phyloP scores from a whole-genome alignment of 2,329 filamentous ascomycete species.

The Trichoderma semiorbis region DNA sequence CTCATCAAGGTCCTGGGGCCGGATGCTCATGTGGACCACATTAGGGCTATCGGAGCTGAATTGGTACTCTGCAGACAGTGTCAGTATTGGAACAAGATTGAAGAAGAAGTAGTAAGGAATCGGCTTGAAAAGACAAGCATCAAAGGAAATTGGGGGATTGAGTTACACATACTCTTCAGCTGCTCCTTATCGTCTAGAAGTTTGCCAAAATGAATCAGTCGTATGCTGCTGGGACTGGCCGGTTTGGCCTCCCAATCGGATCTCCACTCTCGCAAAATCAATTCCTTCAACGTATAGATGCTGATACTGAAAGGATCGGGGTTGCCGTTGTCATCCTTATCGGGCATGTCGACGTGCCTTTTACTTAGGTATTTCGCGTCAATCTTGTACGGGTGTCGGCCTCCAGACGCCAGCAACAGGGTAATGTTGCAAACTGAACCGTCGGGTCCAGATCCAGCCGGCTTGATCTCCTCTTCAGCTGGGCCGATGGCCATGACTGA shows the following conservation, averaged over 20 bases:
- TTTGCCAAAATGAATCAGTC: slow-evolving; percentile 88
- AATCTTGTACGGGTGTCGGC: slow-evolving; percentile 84
- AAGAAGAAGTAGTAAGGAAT: neutral
- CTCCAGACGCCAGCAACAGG: slow-evolving; percentile 75
- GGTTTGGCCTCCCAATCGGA: slow-evolving; percentile 88
- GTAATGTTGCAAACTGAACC: slow-evolving; percentile 67
- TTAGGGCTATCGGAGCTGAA: slow-evolving; percentile 73
- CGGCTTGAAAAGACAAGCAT: neutral
- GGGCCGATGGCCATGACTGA: slow-evolving; percentile 42
- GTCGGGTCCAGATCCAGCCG: slow-evolving; percentile 32
- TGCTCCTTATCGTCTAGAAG: slow-evolving; percentile 84
- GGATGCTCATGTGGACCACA: slow-evolving; percentile 92
- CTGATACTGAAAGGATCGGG: slow-evolving; percentile 85
- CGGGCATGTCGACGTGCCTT: slow-evolving; percentile 73
- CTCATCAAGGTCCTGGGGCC: slow-evolving; percentile 81
- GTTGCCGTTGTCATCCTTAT: slow-evolving; percentile 54
- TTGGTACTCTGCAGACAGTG: slow-evolving; percentile 61
- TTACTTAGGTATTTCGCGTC: slow-evolving; percentile 82
- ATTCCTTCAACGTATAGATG: slow-evolving; percentile 88
- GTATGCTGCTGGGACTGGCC: slow-evolving; percentile 81
- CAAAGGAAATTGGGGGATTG: neutral
- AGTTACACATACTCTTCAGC: slow-evolving; percentile 65
- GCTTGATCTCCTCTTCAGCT: slow-evolving; percentile 41
- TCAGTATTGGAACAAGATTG: neutral
- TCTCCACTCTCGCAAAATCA: slow-evolving; percentile 91